Evolutionary conservation across 2,329 filamentous ascomycete species (phyloP), one percentile per base, ranked within the genome.

Genomic region (Graphilbum ipis-grandicollis): DNA sequence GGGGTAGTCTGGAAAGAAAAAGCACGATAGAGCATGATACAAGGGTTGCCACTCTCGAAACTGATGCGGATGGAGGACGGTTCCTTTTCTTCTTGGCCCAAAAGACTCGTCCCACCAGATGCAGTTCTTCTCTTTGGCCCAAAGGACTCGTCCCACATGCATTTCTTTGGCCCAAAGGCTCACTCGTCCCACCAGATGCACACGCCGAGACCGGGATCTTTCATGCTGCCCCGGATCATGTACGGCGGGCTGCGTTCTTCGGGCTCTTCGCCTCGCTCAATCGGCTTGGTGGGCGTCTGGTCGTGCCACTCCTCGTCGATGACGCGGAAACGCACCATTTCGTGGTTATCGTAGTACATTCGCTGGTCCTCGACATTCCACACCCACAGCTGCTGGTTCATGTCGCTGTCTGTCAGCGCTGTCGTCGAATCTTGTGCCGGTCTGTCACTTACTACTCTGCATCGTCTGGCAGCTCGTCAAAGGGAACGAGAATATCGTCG

Each of bases 261-360:
- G 19, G 65, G 57, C 35, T 71, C 68, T 34, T 80, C 71, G 29
- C 69, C 68, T 13, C 71, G 65, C 44, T 79, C 69, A 4, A 62
- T 56, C 26, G 78, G 71, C 36, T 76, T 74, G 39, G 71, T 68
- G 0, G 88, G 78, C 31, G 80, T 76, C 55, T 93, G 79, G 53
- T 96, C 88, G 42, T 84, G 73, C 85, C 90, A 98, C 46, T 82
- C 72, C 58, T 98, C 90, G 35, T 78, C 71, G 47, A 92, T 75
- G 30, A 96, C 76, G 18, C 84, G 71, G 49, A 96, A 80, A 30
- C 88, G 72, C 21, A 93, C 86, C 48, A 79, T 75, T 59, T 96
- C 90, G 50, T 88, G 78, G 48, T 77, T 78, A 55, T 98, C 90
- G 55, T 90, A 93, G 54, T 79, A 93, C 46, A 93, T 72, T 21